Percentiles rank a stretch among this genome's conserved stretches.
These are phyloP conservation scores for Colletotrichum endophyticum DNA, from an alignment of 2,329 filamentous ascomycete genomes.

Conservation along the genomic window DNA sequence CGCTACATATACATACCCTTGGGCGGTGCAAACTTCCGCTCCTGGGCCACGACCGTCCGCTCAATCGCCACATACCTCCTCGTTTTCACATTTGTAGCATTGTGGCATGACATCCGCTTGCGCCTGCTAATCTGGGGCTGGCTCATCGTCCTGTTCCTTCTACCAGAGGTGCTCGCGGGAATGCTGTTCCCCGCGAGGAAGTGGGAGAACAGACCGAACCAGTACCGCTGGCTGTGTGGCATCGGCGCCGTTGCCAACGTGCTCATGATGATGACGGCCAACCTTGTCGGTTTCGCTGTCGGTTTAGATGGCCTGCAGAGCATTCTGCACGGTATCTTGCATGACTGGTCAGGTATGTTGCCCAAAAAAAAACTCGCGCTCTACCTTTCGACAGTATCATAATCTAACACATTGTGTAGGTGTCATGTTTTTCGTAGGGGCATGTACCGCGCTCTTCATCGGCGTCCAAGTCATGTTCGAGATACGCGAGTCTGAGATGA, in stretches of 20 bases:
- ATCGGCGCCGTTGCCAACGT: constrained; percentile 83
- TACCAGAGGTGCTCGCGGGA: constrained; percentile 80
- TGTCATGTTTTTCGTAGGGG: constrained; percentile 71
- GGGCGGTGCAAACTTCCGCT: constrained; percentile 68
- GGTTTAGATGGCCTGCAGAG: constrained; percentile 86
- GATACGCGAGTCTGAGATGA: constrained; percentile 81
- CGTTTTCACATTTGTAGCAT: constrained; percentile 94
- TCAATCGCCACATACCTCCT: constrained; percentile 78
- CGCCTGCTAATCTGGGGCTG: constrained; percentile 94
- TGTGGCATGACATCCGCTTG: constrained; percentile 98
- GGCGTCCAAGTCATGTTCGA: constrained; percentile 97
- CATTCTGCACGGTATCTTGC: constrained; percentile 76
- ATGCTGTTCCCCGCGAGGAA: constrained; percentile 74
- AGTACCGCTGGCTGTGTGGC: constrained; percentile 82
- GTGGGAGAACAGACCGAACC: constrained; percentile 72
- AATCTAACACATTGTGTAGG: constrained; percentile 51
- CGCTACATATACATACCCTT: constrained; percentile 94
- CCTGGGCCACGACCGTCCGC: constrained; percentile 51
- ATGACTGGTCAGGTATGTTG: constrained; percentile 69
- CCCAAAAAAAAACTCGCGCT: not conserved
- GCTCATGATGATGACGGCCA: constrained; percentile 94
- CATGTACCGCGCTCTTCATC: constrained; percentile 79
- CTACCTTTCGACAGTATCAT: not conserved
- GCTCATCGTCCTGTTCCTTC: constrained; percentile 91
- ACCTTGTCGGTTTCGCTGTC: constrained; percentile 92